phyloP scores from a whole-genome alignment of 2,329 filamentous ascomycete genomes.

The Aspergillus sp. region DNA sequence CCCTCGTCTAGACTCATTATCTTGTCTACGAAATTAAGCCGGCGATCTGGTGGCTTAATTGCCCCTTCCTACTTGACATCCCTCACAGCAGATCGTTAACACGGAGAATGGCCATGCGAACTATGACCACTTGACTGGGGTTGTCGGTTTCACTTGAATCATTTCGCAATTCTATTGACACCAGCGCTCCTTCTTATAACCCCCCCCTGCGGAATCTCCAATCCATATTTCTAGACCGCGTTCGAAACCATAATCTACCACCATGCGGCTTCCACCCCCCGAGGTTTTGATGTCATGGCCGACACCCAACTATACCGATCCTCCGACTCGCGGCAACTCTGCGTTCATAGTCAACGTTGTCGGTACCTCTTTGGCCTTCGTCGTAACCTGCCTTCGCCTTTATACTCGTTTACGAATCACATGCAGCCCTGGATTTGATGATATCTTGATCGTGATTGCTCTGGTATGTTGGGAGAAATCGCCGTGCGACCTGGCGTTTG shows the following conservation, averaged over 20 bases:
- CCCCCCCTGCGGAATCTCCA: not conserved
- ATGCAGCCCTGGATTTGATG: conserved; percentile 49
- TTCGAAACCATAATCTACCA: conserved; percentile 8
- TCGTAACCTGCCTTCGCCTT: conserved; percentile 45
- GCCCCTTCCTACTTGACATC: not conserved
- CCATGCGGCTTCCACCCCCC: conserved; percentile 43
- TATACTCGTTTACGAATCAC: conserved; percentile 48
- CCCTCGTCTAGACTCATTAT: not conserved
- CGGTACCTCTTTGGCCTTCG: conserved; percentile 39
- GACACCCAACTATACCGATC: conserved; percentile 48
- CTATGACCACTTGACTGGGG: conserved; percentile 2
- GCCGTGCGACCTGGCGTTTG: not conserved
- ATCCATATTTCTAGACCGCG: not conserved
- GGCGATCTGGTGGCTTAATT: not conserved
- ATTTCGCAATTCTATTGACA: not conserved
- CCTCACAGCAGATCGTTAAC: not conserved
- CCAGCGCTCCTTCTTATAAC: not conserved
- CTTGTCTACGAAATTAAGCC: not conserved
- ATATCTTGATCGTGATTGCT: conserved; percentile 46
- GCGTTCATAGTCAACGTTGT: conserved; percentile 44
- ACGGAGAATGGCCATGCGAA: conserved; percentile 11
- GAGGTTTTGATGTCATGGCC: conserved; percentile 47
- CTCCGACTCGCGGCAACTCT: conserved; percentile 44
- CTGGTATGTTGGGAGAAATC: conserved; percentile 29
- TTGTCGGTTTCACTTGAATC: conserved; percentile 9